Base-by-base conservation (phyloP, 225 moss, liverwort and hornwort genomes). In the Anthoceros angustus region DNA sequence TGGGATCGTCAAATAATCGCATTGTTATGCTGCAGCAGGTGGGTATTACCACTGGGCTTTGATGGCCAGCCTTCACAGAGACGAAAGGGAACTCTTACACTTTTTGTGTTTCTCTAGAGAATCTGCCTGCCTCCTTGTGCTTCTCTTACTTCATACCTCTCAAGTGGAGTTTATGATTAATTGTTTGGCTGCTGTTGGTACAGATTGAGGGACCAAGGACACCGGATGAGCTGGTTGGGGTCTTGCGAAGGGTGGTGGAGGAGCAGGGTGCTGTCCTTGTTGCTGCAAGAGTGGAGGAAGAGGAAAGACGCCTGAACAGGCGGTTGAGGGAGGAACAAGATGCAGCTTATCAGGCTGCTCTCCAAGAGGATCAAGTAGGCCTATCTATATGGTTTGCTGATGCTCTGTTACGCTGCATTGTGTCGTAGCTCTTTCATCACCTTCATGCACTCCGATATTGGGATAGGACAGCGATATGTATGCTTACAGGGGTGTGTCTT, bases 201-300 rank as follows among this genome's bases (percentile, higher is more conserved):
- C 88, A 95, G 95, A 85, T 98, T 69, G 95, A 98, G 80, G 95
- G 95, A 70, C 84, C 83, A 62, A 89, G 84, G 78, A 77, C 92
- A 74, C 79, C 78, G 18, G 77, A 70, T 71, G 95, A 98, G 74
- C 78, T 98, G 48, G 62, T 92, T 68, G 80, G 79, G 40, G 79
- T 87, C 26, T 73, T 98, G 72, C 92, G 86, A 75, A 92, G 86
- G 76, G 91, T 98, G 62, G 92, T 89, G 61, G 86, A 98, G 68
- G 95, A 98, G 76, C 95, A 98, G 72, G 92, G 95, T 62, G 77
- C 83, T 63, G 87, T 82, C 61, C 77, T 98, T 68, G 87, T 92
- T 67, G 89, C 89, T 74, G 83, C 88, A 42, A 85, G 95, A 73
- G 88, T 87, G 78, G 95, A 98, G 73, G 88, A 89, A 74, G 95